phyloP scores from a whole-genome alignment of 768 basidiomycete species.

The Suillus luteus region DNA sequence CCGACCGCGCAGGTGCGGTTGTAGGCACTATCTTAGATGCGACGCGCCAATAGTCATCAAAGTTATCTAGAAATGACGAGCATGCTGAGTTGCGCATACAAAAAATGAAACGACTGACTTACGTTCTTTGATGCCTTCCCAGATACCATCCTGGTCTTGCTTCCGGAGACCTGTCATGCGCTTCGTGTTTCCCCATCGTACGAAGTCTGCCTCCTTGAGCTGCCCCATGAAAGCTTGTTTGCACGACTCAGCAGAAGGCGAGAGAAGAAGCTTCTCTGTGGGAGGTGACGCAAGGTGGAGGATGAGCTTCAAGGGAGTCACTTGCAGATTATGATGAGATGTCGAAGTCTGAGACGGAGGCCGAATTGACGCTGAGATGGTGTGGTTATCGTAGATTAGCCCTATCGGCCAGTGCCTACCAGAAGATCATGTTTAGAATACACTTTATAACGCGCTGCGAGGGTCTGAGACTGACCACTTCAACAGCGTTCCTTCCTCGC shows the following conservation, averaged over 20 bases:
- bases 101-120: slow-evolving; percentile 36
- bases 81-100: not conserved
- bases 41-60: slow-evolving; percentile 93
- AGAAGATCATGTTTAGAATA: slow-evolving; percentile 4
- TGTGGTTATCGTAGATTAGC: slow-evolving; percentile 86
- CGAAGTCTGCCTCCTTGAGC: slow-evolving; percentile 95
- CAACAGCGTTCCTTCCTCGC: slow-evolving; percentile 74
- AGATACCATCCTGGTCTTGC: slow-evolving; percentile 92
- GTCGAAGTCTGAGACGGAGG: slow-evolving; percentile 39
- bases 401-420: slow-evolving; percentile 98
- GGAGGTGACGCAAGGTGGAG: slow-evolving; percentile 90
- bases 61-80: slow-evolving; percentile 68
- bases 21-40: slow-evolving; percentile 92
- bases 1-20: slow-evolving; percentile 59
- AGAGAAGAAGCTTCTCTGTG: slow-evolving; percentile 78
- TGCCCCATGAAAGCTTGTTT: slow-evolving; percentile 96
- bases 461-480: slow-evolving; percentile 69
- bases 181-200: slow-evolving; percentile 95
- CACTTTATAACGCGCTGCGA: not conserved
- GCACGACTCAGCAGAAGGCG: slow-evolving; percentile 82
- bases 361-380: slow-evolving; percentile 61
- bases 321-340: slow-evolving; percentile 41
- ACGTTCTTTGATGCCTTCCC: slow-evolving; percentile 97
- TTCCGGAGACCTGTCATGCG: slow-evolving; percentile 89
- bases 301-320: slow-evolving; percentile 69